These are phyloP conservation scores for Endogone sp. DNA, from an alignment of 192 early-diverging fungal species.

Conservation along the genomic window DNA sequence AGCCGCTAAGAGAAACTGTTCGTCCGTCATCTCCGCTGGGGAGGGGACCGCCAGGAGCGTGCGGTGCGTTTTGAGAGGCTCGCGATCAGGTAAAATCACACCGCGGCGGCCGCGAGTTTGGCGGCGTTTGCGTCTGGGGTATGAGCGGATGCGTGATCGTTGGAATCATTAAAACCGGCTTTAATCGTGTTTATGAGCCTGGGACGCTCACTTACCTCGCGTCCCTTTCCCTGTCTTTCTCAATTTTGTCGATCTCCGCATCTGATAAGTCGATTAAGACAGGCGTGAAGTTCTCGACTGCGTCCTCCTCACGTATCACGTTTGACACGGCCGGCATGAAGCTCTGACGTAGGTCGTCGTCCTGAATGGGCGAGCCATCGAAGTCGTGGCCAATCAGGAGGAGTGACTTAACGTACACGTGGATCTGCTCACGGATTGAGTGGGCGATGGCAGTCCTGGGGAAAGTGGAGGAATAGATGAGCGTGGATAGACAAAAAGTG, in stretches of 20 bases:
- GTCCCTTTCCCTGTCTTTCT: slow-evolving; percentile 81
- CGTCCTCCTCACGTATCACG: slow-evolving; percentile 43
- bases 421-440: slow-evolving; percentile 90
- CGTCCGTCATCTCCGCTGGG: slow-evolving; percentile 36
- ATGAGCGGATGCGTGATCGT: not conserved
- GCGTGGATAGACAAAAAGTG: not conserved
- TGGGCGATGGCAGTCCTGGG: slow-evolving; percentile 85
- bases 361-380: slow-evolving; percentile 67
- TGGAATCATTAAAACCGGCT: not conserved
- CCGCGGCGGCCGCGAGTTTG: slow-evolving; percentile 71
- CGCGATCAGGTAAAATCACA: slow-evolving; percentile 64
- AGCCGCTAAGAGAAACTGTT: slow-evolving; percentile 20
- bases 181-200: not conserved
- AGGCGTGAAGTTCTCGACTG: slow-evolving; percentile 56
- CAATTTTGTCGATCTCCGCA: slow-evolving; percentile 75
- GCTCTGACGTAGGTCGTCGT: slow-evolving; percentile 68
- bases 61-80: slow-evolving; percentile 59
- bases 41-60: slow-evolving; percentile 44
- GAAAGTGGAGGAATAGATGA: not conserved
- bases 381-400: slow-evolving; percentile 79
- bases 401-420: slow-evolving; percentile 79
- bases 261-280: slow-evolving; percentile 61
- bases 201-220: too few relatives aligned
- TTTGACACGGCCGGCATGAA: slow-evolving; percentile 63
- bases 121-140: slow-evolving; percentile 74